phyloP scores from a whole-genome alignment of 2,329 filamentous ascomycete genomes.

The Ceratocystis colombiana region DNA sequence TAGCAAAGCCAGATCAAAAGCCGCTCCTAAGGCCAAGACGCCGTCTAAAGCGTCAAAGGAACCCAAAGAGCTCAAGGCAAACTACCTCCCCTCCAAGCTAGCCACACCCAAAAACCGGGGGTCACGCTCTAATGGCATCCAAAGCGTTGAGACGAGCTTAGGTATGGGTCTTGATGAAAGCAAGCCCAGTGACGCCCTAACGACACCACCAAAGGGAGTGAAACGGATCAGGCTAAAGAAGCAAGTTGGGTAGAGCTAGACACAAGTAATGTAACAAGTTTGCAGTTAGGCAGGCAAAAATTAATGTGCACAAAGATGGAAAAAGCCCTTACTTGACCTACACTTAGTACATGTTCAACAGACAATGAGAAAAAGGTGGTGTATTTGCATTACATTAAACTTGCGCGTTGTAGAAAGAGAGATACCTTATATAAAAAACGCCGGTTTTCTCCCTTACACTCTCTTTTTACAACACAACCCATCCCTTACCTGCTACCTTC shows the following conservation, averaged over 20 bases:
- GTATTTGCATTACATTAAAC: not conserved
- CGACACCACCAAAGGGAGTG: not conserved
- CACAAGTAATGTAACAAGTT: not conserved
- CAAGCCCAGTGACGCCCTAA: not conserved
- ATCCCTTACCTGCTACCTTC: slow-evolving; percentile 61
- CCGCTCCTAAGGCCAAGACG: not conserved
- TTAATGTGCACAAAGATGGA: not conserved
- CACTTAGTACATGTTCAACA: not conserved
- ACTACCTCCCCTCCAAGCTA: not conserved
- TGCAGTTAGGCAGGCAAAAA: not conserved
- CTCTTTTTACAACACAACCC: slow-evolving; percentile 51
- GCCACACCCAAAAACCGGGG: not conserved
- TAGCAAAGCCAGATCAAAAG: not conserved
- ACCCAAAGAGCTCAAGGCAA: not conserved
- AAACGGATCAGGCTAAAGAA: not conserved
- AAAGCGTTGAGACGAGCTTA: not conserved
- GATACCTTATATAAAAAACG: slow-evolving; percentile 2
- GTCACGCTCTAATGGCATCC: not conserved
- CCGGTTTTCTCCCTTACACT: not conserved
- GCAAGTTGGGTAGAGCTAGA: not conserved
- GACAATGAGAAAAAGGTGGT: not conserved
- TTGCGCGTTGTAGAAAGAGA: slow-evolving; percentile 3
- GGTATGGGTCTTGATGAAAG: not conserved
- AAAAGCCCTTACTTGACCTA: not conserved
- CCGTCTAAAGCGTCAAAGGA: not conserved